Base-by-base conservation (phyloP, 208 protist genomes). In the Tetramitus jugosus region DNA sequence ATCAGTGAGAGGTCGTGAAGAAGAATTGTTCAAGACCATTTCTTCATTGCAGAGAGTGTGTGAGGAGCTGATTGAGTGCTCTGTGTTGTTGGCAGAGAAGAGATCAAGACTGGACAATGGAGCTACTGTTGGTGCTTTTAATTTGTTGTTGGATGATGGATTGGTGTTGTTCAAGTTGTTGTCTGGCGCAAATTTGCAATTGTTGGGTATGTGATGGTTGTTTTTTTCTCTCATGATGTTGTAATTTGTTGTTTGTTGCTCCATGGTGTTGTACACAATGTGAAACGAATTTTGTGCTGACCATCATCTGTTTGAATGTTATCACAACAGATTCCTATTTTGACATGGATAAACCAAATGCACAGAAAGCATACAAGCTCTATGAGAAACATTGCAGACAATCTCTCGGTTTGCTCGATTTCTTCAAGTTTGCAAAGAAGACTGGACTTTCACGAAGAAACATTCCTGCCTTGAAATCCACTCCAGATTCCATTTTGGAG, bases 181-280 rank as follows among this genome's bases (percentile, higher is more conserved):
- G 62, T 6, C 14, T 40, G 62, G 7, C 23, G 20, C 26, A 37
- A 37, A 13, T 31, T 37, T 29, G 4, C 20, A 43, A 39, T 26
- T 69, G 23, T 45, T 69, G 17, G 62, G 39, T 43, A 69, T 69
- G 62, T n/a, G n/a, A n/a, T n/a, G n/a, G n/a, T n/a, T n/a, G n/a
- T n/a, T 62, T 62, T 62, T 4, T 37, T 29, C 13, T 62, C 35
- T 62, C 3, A 31, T 8, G 35, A 33, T 62, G 23, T n/a, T n/a
- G n/a, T n/a, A n/a, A n/a, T n/a, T n/a, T n/a, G n/a, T n/a, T n/a
- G n/a, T n/a, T n/a, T n/a, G n/a, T n/a, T n/a, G n/a, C n/a, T n/a
- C n/a, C n/a, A n/a, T n/a, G n/a, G n/a, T n/a, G n/a, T n/a, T n/a
- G n/a, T n/a, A n/a, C n/a, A n/a, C n/a, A n/a, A n/a, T n/a, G n/a